Percentiles rank a stretch among this genome's conserved stretches.
Evolutionary conservation across 2,329 filamentous ascomycete species (phyloP).

Genomic region (Rhynchosporium graminicola): DNA sequence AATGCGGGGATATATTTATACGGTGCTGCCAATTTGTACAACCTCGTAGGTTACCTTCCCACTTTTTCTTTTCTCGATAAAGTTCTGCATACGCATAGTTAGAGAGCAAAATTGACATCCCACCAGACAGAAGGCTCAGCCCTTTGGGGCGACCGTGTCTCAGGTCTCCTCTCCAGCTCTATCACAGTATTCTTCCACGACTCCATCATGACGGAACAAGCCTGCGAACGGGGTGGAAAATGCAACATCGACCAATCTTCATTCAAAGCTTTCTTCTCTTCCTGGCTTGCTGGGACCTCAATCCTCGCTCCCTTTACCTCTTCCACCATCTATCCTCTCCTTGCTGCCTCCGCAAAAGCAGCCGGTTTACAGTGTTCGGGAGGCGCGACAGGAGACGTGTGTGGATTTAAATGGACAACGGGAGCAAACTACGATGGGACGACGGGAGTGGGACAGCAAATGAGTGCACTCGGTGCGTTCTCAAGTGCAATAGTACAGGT

Average conservation of each 20-base stretch:
- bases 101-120: neutral
- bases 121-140: slow-evolving; percentile 45
- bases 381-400: slow-evolving; percentile 58
- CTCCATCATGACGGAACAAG: slow-evolving; percentile 61
- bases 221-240: slow-evolving; percentile 60
- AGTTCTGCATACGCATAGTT: neutral
- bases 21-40: slow-evolving; percentile 68
- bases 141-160: slow-evolving; percentile 58
- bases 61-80: neutral
- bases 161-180: slow-evolving; percentile 55
- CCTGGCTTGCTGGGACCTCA: slow-evolving; percentile 62
- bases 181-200: slow-evolving; percentile 53
- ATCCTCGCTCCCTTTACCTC: slow-evolving; percentile 64
- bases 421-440: slow-evolving; percentile 57
- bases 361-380: slow-evolving; percentile 60
- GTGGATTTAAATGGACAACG: slow-evolving; percentile 60
- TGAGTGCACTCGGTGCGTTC: slow-evolving; percentile 67
- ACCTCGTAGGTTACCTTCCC: slow-evolving; percentile 49
- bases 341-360: slow-evolving; percentile 56
- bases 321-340: slow-evolving; percentile 53
- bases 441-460: slow-evolving; percentile 68
- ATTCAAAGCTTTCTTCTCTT: slow-evolving; percentile 65
- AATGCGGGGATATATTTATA: slow-evolving; percentile 69
- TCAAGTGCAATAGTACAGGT: slow-evolving; percentile 62
- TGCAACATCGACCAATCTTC: slow-evolving; percentile 64